Evolutionary conservation across 1,139 yeast genomes (phyloP), one percentile per base, ranked within the genome.

Genomic region (Scheffersomyces insectosa): DNA sequence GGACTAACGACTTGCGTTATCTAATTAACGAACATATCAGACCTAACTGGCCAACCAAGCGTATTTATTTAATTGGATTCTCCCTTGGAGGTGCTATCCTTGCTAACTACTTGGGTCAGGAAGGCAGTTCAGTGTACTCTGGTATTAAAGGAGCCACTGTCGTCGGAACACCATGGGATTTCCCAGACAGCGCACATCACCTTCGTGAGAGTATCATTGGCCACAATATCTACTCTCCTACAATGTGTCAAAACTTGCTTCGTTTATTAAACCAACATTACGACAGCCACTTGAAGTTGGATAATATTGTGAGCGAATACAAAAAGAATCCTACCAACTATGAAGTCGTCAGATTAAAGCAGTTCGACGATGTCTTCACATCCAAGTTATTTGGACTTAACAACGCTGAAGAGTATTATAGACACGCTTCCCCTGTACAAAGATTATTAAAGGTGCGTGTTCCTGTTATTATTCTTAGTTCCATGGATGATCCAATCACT

Each of bases 131-230:
- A 3, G 54, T 55, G 16, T 58, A 63, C 48, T 45, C 62, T 4
- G 68, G 72, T 44, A 71, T 80, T 42, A 74, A 71, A 48, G 79
- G 76, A 9, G 79, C 80, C 0, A 70, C 77, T 12, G 68, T 75
- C 8, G 59, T 80, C 57, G 88, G 89, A 7, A 79, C 83, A 49
- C 96, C 97, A 11, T 91, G 97, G 96, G 96, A 89, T 60, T 69
- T 91, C 66, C 67, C 72, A 25, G 78, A 77, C 42, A 70, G 80
- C 12, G 67, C 76, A n/a, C 54, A 68, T 40, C 71, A 68, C 28
- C 65, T 80, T 34, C 60, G 70, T 29, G 70, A 66, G 33, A 64
- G 73, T 32, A 50, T 64, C 8, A 51, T 79, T 41, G 85, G 85
- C 3, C 65, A 68, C 44, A 59, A 66, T 35, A 57, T 80, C 6